These are phyloP conservation scores for Globisporangium lucens DNA, from an alignment of 352 stramenopile species.

Conservation along the genomic window DNA sequence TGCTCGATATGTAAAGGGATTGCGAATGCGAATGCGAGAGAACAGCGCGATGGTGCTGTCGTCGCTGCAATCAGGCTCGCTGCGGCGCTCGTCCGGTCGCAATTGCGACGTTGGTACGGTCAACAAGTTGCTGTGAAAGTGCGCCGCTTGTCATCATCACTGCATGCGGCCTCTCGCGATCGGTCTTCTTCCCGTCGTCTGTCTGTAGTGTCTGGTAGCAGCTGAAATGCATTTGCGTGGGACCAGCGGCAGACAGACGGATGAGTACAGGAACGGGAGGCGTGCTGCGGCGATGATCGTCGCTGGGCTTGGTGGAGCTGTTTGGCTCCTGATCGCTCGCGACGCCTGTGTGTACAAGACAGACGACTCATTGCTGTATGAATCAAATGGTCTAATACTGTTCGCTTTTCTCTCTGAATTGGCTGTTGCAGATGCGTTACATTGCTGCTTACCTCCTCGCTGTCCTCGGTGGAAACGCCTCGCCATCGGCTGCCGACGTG, in stretches of 20 bases:
- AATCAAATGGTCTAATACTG: background rate
- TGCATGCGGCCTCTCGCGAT: background rate
- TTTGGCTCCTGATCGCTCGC: background rate
- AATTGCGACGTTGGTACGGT: background rate
- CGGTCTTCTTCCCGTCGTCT: no score
- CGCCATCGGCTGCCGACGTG: constrained; percentile 89
- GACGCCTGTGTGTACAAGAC: background rate
- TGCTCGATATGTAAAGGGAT: background rate
- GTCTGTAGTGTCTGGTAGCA: no score
- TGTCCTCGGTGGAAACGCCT: constrained; percentile 91
- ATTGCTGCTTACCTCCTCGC: constrained; percentile 96
- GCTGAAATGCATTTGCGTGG: no score
- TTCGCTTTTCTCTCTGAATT: background rate
- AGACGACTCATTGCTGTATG: background rate
- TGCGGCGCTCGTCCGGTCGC: background rate
- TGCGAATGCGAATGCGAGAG: background rate
- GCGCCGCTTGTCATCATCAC: background rate
- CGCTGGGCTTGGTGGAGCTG: background rate
- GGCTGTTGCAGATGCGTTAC: constrained; percentile 91
- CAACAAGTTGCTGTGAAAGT: background rate
- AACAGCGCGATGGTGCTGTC: background rate
- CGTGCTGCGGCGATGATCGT: background rate
- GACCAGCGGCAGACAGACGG: background rate
- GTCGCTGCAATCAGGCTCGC: background rate
- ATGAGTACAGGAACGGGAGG: background rate